Percentiles rank a stretch among this genome's conserved stretches.
phyloP scores from a whole-genome alignment of 345 rosid species.

The Brassica cretica region DNA sequence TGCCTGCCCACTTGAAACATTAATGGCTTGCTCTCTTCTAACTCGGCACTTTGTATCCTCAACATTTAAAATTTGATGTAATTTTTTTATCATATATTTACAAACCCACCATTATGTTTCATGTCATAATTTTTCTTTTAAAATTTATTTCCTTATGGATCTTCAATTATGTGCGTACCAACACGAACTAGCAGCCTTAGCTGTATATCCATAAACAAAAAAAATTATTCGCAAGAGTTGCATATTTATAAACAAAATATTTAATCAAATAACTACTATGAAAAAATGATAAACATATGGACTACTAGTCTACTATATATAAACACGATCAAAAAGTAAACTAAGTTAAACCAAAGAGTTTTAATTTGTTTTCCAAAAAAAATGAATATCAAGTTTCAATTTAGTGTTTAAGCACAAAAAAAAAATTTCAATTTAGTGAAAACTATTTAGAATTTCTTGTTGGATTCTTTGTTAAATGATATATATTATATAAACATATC shows the following conservation, averaged over 20 bases:
- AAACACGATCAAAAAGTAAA: background rate
- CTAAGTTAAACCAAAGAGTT: too few species aligned
- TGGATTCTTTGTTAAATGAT: background rate
- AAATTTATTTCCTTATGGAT: slow-evolving; percentile 10
- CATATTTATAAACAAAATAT: background rate
- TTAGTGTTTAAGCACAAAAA: background rate
- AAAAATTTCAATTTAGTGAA: background rate
- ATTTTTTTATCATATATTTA: background rate
- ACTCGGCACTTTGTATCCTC: slow-evolving; percentile 35
- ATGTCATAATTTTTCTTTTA: slow-evolving; percentile 18
- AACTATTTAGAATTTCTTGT: background rate
- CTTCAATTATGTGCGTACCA: slow-evolving; percentile 11
- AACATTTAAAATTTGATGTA: slow-evolving; percentile 23
- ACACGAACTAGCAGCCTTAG: slow-evolving; percentile 32
- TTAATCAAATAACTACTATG: background rate
- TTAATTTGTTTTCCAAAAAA: too few species aligned
- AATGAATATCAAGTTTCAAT: background rate
- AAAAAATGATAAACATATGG: background rate
- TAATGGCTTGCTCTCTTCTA: slow-evolving; percentile 35
- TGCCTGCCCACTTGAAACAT: slow-evolving; percentile 38
- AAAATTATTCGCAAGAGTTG: slow-evolving; percentile 9
- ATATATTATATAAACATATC: background rate
- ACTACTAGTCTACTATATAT: too few species aligned
- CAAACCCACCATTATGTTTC: slow-evolving; percentile 34
- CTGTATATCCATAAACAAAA: slow-evolving; percentile 26